Evolutionary conservation across 2,329 filamentous ascomycete genomes (phyloP), one percentile per base, ranked within the genome.

Genomic region (Colletotrichum brevisporum): DNA sequence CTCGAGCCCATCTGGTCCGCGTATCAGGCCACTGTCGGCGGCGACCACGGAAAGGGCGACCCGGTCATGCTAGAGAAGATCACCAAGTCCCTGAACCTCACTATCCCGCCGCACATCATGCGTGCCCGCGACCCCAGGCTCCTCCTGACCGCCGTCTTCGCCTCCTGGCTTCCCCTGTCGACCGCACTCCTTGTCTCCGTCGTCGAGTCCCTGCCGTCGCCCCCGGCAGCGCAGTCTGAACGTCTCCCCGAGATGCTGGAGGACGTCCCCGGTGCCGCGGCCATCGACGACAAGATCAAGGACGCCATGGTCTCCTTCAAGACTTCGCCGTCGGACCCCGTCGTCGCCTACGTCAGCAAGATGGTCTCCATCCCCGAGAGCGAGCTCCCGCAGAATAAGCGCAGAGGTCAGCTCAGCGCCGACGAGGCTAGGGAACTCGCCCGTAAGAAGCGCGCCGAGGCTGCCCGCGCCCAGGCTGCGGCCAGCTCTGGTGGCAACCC

Each of bases 281-380:
- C 89, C 73, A 90, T 98, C 53, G 90, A 93, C 61, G 82, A 88
- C 2, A 82, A 85, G 6, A 83, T 98, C 62, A 91, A 90, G 73
- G 85, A 92, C n/a, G 94, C 95, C 5, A 95, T 98, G 91, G 82
- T 92, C 2, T 86, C 90, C 0, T 98, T 97, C 77, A 93, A 92
- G 75, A 89, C 89, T 4, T 86, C 85, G 0, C 85, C 88, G 47
- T 86, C 90, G 0, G 92, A 92, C 66, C 95, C 95, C 0, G 90
- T 97, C 0, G 94, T 99, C 2, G 95, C 94, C 9, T 99, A 97
- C 73, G 93, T 99, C 70, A 98, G 95, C 82, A 99, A 99, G 79
- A 98, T 99, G 94, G 93, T 98, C 1, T 96, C 96, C 0, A 87
- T 99, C 13, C 95, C 94, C 0, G 94, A 97, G 76, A 98, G 94